phyloP scores from a whole-genome alignment of 352 stramenopile species.

The Pythium periplocum region DNA sequence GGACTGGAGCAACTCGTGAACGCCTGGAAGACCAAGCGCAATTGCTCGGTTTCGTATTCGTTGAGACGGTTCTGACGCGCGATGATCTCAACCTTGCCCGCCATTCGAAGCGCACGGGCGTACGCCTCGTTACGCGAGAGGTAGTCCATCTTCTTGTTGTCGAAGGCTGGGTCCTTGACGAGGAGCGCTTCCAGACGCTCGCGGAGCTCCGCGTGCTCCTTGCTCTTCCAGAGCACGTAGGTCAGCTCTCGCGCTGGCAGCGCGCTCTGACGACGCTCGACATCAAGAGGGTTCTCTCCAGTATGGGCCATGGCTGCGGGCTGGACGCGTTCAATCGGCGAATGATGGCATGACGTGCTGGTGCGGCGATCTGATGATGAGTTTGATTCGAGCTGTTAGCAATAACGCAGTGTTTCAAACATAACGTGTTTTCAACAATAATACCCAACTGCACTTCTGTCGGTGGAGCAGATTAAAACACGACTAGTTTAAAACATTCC shows the following conservation, averaged over 20 bases:
- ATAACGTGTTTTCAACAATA: neutral
- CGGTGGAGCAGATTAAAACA: too few relatives aligned
- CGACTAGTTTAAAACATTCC: too few relatives aligned
- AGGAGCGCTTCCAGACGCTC: conserved; percentile 62
- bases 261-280: conserved; percentile 38
- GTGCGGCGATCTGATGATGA: too few relatives aligned
- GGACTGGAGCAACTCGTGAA: conserved; percentile 50
- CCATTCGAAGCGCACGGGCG: conserved; percentile 47
- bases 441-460: neutral
- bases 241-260: conserved; percentile 51
- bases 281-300: conserved; percentile 3
- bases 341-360: too few relatives aligned
- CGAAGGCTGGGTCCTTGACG: conserved; percentile 46
- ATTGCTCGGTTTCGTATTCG: conserved; percentile 51
- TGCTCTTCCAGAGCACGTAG: conserved; percentile 54
- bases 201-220: conserved; percentile 39
- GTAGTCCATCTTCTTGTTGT: conserved; percentile 63
- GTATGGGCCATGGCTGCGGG: too few relatives aligned
- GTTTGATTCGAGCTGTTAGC: too few relatives aligned
- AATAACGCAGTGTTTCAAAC: neutral
- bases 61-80: conserved; percentile 40
- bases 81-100: conserved; percentile 49
- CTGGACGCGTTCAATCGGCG: too few relatives aligned
- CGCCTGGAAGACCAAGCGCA: conserved; percentile 46
- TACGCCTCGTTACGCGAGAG: conserved; percentile 60